Conservation (phyloP, 2,329 filamentous ascomycete genomes). For the Sarocladium brachiariae region DNA sequence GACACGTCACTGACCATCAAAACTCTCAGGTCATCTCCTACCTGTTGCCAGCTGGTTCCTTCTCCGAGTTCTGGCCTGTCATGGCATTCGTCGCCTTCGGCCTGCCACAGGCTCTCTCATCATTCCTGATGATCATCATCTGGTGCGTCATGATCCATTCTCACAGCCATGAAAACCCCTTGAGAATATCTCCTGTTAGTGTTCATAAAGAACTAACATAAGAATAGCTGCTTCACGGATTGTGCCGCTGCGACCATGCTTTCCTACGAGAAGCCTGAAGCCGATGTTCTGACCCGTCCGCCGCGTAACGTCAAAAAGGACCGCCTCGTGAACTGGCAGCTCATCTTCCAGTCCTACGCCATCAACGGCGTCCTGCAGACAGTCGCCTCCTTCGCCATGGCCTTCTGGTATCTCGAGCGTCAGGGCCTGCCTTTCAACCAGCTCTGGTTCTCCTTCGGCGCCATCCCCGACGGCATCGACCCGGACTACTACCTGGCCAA, state of each 20-base stretch:
- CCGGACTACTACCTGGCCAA: slow-evolving; percentile 46
- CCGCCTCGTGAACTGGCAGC: slow-evolving; percentile 64
- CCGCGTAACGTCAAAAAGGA: slow-evolving; percentile 64
- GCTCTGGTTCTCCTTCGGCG: slow-evolving; percentile 63
- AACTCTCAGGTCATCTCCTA: slow-evolving; percentile 46
- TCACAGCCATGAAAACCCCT: too few relatives aligned
- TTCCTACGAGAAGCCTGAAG: slow-evolving; percentile 71
- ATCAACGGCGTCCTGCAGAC: slow-evolving; percentile 61
- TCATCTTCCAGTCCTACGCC: slow-evolving; percentile 67
- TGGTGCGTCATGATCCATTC: too few relatives aligned
- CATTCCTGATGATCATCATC: slow-evolving; percentile 66
- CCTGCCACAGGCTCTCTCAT: slow-evolving; percentile 64
- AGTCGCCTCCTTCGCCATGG: slow-evolving; percentile 54
- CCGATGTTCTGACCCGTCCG: slow-evolving; percentile 62
- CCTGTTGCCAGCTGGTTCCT: slow-evolving; percentile 65
- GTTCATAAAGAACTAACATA: slow-evolving; percentile 15
- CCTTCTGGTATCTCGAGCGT: slow-evolving; percentile 58
- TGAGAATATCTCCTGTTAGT: background rate
- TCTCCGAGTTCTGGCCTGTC: slow-evolving; percentile 70
- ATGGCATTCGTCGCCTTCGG: slow-evolving; percentile 67
- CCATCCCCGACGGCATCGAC: slow-evolving; percentile 41
- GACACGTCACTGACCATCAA: too few relatives aligned
- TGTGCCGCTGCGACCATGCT: slow-evolving; percentile 66
- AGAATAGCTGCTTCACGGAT: slow-evolving; percentile 63
- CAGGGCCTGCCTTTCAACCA: slow-evolving; percentile 57